These are phyloP conservation scores for Podospora conica DNA, from an alignment of 495 filamentous ascomycete genomes.

Conservation along the genomic window DNA sequence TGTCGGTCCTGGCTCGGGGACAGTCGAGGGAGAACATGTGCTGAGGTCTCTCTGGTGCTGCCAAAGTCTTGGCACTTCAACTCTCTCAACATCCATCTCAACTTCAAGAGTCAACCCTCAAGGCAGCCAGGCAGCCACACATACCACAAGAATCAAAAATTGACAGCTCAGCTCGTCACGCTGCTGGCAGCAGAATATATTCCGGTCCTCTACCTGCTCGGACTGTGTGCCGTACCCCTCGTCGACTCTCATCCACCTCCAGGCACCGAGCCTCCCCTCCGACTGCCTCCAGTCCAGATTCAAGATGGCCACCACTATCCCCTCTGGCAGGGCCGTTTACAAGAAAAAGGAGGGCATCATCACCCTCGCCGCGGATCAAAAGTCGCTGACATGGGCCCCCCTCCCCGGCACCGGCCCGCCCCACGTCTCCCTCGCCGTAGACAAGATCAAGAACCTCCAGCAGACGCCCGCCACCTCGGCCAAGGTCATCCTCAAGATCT, in stretches of 20 bases:
- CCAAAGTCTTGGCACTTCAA: not conserved
- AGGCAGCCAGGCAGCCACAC: not conserved
- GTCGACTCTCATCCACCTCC: not conserved
- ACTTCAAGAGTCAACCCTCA: no score
- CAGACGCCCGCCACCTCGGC: conserved; percentile 75
- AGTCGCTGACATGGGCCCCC: conserved; percentile 75
- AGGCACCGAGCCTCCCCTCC: conserved; percentile 5
- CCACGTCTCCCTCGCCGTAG: conserved; percentile 60
- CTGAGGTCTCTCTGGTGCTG: not conserved
- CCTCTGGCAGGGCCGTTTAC: conserved; percentile 68
- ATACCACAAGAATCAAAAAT: not conserved
- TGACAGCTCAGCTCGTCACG: not conserved
- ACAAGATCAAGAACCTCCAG: conserved; percentile 82
- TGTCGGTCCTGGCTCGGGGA: not conserved
- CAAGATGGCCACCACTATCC: conserved; percentile 32
- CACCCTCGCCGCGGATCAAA: conserved; percentile 60
- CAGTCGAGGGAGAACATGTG: not conserved
- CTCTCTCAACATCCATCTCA: no score
- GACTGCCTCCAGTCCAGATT: no score
- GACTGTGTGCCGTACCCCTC: not conserved
- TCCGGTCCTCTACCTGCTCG: not conserved
- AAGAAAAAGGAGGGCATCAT: conserved; percentile 96
- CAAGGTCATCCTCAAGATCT: conserved; percentile 89
- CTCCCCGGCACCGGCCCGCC: conserved; percentile 48
- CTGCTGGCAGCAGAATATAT: not conserved